Base-by-base conservation (phyloP, 257 asterid genomes). In the Forsythia suspensa region DNA sequence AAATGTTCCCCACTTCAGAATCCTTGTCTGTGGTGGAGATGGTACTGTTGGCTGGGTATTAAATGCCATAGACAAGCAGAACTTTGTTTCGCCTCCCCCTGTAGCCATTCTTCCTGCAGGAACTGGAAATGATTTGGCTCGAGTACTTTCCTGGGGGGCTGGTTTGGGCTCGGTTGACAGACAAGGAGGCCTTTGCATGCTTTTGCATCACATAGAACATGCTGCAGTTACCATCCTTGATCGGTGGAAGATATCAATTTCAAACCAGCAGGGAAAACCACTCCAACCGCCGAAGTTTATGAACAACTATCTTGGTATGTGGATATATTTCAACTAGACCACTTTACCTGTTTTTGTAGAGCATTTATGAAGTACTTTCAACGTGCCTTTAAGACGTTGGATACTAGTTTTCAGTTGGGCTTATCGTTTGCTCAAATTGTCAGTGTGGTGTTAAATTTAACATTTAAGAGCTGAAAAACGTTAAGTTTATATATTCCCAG, bases 71-170 rank as follows among this genome's bases (percentile, higher is more conserved):
- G 99, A 96, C 80, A 91, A 92, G 87, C 97, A 90, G 81, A 92
- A 92, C 69, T 94, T 85, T 86, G 90, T 96, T 80, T 96, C 99
- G 74, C 98, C 99, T 81, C 99, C 99, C n/a, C 98, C 99, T 10
- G 92, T 96, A 82, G 98, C 97, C 81, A 94, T 96, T 84, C 97
- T 96, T 82, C 99, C 99, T 44, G 97, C 99, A 2, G 99, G 99
- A 84, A 96, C 98, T 2, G 99, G 99, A 75, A 96, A 96, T 88
- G 99, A 96, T 86, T 87, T 96, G 90, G 97, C 99, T 79, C 90
- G 99, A 74, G 99, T 94, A 85, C 95, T 96, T 76, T 90, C 93
- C 48, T 96, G 98, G 99, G 99, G 99, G 24, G 96, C 86, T 78
- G 99, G 99, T 80, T 88, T 96, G 78, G 98, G 99, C 24, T 92